Conservation (phyloP, 306 rosid genomes). For the Malus sieversii region DNA sequence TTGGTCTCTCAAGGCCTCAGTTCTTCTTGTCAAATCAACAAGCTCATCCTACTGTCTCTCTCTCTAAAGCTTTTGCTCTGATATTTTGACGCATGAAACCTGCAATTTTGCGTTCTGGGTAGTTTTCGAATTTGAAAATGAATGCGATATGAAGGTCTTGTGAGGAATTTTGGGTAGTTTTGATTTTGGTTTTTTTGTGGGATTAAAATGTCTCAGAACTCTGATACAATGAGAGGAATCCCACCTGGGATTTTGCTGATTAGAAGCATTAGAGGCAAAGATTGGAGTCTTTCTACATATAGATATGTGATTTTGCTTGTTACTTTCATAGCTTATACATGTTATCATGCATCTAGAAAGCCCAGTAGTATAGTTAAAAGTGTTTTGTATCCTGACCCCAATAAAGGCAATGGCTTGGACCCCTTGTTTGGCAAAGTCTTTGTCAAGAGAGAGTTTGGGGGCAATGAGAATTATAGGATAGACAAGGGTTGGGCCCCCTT, state of each 20-base stretch:
- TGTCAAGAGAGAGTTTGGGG: not conserved
- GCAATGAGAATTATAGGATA: not conserved
- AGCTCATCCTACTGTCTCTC: not conserved
- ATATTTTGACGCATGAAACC: not conserved
- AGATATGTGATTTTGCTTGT: constrained; percentile 48
- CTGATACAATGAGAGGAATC: constrained; percentile 24
- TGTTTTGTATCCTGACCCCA: constrained; percentile 46
- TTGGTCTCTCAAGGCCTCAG: not conserved
- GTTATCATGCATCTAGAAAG: constrained; percentile 79
- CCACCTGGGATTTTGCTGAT: constrained; percentile 61
- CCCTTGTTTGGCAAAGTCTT: constrained; percentile 39
- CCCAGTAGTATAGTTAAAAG: constrained; percentile 64
- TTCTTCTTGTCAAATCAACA: not conserved
- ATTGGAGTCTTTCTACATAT: constrained; percentile 47
- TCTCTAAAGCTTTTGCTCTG: too few species aligned
- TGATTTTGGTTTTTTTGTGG: not conserved
- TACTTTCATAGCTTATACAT: constrained; percentile 64
- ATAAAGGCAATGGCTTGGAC: not conserved
- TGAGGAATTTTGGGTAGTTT: not conserved
- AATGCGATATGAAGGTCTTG: not conserved
- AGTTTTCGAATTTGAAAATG: not conserved
- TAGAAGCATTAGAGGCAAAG: constrained; percentile 34
- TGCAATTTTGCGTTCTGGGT: not conserved
- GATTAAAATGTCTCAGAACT: constrained; percentile 16
- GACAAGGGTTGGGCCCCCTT: constrained; percentile 64